Evolutionary conservation across 2,329 filamentous ascomycete species (phyloP), one percentile per base, ranked within the genome.

Genomic region (Zymoseptoria ardabiliae): DNA sequence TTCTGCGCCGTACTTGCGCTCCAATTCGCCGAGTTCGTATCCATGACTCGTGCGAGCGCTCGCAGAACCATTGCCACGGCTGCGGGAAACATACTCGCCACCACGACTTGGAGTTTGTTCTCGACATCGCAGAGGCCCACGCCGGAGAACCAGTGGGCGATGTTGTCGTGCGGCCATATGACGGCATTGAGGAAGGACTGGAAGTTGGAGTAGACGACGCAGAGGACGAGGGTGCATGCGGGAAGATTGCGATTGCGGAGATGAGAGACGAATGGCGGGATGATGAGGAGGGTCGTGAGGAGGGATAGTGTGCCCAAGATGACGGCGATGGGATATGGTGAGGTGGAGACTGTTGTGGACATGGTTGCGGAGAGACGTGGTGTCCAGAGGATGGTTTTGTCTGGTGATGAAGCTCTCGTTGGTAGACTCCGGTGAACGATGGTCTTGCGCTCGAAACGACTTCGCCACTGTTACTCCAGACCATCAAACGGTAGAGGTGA

Each of bases 61-160:
- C 83, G 78, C 60, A 87, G 80, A 54, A 89, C 82, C 68, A 85
- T 83, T 22, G 78, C 72, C 8, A 85, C 68, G 6, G 79, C 76
- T 8, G 81, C 80, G 3, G 82, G 75, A 17, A 84, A 71, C 1
- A 79, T 83, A 0, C 83, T 76, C 19, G 77, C 76, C 8, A 77
- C 73, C 3, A 80, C 83, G 22, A 82, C 75, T 60, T 81, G 77
- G 35, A 89, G 67, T 62, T 85, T 84, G 57, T 80, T 76, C 65
- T 88, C 79, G 54, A 89, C 74, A 69, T 90, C 86, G 72, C 87
- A 90, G 59, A 86, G 80, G 2, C 79, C 80, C 4, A 70, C 68
- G 4, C 87, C 87, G 59, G 79, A 71, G 79, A 80, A 89, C 80
- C 82, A 85, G 5, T 73, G 70, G 0, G 67, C 45, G 11, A 81